Base-by-base conservation (phyloP, 139 green algal species). In the Mychonastes homosphaera region DNA sequence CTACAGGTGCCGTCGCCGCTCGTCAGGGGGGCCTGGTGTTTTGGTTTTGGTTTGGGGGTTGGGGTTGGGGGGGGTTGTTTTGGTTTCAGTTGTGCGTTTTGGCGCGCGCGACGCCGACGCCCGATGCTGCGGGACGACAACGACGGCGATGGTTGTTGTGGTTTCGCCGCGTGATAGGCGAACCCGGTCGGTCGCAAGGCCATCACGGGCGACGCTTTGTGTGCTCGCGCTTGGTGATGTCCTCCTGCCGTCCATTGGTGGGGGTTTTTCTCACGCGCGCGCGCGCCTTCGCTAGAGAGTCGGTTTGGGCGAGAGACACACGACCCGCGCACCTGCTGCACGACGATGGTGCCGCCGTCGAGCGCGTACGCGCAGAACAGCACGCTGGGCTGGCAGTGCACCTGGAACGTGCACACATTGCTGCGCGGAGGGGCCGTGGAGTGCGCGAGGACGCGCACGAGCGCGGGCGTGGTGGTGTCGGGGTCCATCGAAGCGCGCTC, bases 291-390 rank as follows among this genome's bases (percentile, higher is more conserved):
- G 4, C 12, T 53, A 7, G 2, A 29, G 15, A 50, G 4, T 13
- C 21, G 6, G 7, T 34, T 9, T 13, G 21, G 27, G n/a, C 15
- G 7, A 38, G 4, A 24, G 9, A 44, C 8, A 2, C n/a, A 1
- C 21, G 19, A 6, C 9, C 3, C 4, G 10, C 15, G 27, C 23
- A 59, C 71, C 71, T 74, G 62, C 23, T 78, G 67, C 32, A 78
- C 34, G 4, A 78, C 38, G 46, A 78, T 72, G 7, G 65, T 65
- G 2, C 71, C 71, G 34, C 70, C 71, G 0, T 67, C 60, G n/a
- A 78, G 51, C 2, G 65, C 65, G 29, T 74, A 62, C 1, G 71
- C 71, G 15, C 46, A 69, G 48, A 69, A 78, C 23, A 64, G 53
- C 19, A 63, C 30, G 28, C 65, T 45, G 1, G 61, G 53, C 2